Evolutionary conservation across 768 basidiomycete species (phyloP), one percentile per base, ranked within the genome.

Genomic region (Auricularia auricula-judae): DNA sequence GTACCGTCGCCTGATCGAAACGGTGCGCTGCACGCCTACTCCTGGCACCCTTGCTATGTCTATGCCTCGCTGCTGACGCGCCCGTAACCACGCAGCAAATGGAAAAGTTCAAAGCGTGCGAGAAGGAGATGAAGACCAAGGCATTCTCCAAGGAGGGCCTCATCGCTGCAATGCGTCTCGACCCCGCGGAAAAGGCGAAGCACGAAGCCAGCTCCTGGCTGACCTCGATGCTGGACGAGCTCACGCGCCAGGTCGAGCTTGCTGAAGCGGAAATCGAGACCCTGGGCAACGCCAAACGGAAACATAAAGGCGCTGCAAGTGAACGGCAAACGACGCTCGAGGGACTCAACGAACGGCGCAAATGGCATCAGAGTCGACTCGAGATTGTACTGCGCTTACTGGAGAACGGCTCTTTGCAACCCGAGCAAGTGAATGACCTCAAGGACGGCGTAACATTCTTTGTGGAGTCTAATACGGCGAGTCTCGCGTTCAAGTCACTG

Each of bases 71-170:
- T 14, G 14, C 29, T 23, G 56, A n/a, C 42, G 33, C 60, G 58
- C 66, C 69, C 66, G 71, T 65, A 63, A 65, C 64, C 73, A 65
- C 66, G 64, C 76, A 98, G 97, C 97, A 98, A 98, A 99, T 99
- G 97, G 97, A 99, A 80, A 95, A 93, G 74, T 99, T 99, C 85
- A 99, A 99, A 72, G 96, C 96, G 29, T 94, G 95, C 78, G 97
- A 99, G 80, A 99, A 98, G 80, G 97, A 99, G 78, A 98, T 98
- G 96, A 99, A 99, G 83, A 98, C 97, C 65, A 99, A 99, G 76
- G 97, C 97, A 0, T 99, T 98, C 77, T 98, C 95, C 21, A 99
- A 98, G 73, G 97, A 98, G 76, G 97, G 97, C 51, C 82, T 99
- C 51, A 97, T 89, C 66, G 92, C 94, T 66, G 92, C 93, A 11